Evolutionary conservation across 1,284 basidiomycete species (phyloP), one percentile per base, ranked within the genome.

Genomic region (Coniferiporia weirii): DNA sequence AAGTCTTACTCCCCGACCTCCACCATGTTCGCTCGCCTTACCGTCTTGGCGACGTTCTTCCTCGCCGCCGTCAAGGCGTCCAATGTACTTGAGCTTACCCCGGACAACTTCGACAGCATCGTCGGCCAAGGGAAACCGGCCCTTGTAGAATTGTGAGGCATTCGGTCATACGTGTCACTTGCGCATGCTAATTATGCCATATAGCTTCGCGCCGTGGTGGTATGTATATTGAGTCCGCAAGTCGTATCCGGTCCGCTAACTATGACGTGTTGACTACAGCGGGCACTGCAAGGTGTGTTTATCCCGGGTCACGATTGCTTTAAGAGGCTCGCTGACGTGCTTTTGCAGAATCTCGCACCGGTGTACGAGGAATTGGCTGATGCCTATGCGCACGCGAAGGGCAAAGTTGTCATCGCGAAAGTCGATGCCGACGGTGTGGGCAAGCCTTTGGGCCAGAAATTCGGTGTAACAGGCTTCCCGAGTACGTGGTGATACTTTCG

Each of bases 371-470:
- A 95, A 71, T 83, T 98, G 17, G 95, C 87, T 40, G 90, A 96
- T 68, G 89, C 90, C 10, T 98, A 87, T 69, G 75, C 81, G 4
- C 80, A 87, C 62, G 82, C 79, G 49, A 87, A 89, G 67, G 85
- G 92, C 71, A 91, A 90, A 70, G 90, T 98, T 22, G 66, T 93
- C 56, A 85, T 98, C 64, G 95, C 94, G 63, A 97, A 97, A 72
- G 88, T 96, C 5, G 94, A 98, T 66, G 95, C 93, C 1, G 95
- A 98, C 68, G 91, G 91, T 60, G 89, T 71, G 46, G 93, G 93
- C 64, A 87, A 85, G 68, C 76, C 82, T 1, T 68, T 92, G 38
- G 89, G 87, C 57, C 72, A 81, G 67, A 83, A 87, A 71, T 93
- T 84, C 68, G 92, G 80, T 17, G 87, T 97, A 22, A 83, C 78